Evolutionary conservation across 352 stramenopile genomes (phyloP).

Genomic region (Hyaloperonospora arabidopsidis): DNA sequence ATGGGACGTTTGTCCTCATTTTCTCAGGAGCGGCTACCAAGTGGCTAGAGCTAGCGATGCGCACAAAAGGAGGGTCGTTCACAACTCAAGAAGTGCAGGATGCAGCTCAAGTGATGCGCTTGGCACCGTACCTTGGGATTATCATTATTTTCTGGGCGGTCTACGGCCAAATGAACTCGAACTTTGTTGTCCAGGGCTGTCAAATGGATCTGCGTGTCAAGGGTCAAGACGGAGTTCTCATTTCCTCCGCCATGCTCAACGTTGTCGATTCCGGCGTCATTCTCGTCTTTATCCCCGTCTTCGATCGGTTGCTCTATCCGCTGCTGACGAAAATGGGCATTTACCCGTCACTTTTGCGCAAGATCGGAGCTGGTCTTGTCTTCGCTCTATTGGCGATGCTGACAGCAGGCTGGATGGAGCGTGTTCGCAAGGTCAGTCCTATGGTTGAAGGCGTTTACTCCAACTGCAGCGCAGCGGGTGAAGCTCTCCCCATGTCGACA

Average conservation of each 20-base stretch:
- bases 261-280: constrained; percentile 86
- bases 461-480: constrained; percentile 62
- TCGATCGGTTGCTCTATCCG: constrained; percentile 80
- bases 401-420: constrained; percentile 56
- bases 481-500: constrained; percentile 63
- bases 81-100: constrained; percentile 54
- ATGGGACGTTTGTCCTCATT: constrained; percentile 66
- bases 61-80: constrained; percentile 50
- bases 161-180: constrained; percentile 78
- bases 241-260: constrained; percentile 82
- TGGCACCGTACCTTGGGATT: constrained; percentile 74
- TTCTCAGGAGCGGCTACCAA: constrained; percentile 48
- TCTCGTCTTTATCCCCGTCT: constrained; percentile 86
- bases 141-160: constrained; percentile 85
- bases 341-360: constrained; percentile 72
- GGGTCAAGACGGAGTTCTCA: constrained; percentile 34
- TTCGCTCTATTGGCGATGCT: constrained; percentile 78
- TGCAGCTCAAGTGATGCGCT: constrained; percentile 63
- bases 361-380: constrained; percentile 82
- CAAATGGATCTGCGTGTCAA: constrained; percentile 85
- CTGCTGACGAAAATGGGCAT: constrained; percentile 52
- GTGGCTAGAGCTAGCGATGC: constrained; percentile 48
- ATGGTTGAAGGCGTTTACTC: constrained; percentile 45
- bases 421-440: constrained; percentile 52
- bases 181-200: constrained; percentile 83